Conservation (phyloP, 1,284 basidiomycete species). For the Cryptococcus depauperatus region DNA sequence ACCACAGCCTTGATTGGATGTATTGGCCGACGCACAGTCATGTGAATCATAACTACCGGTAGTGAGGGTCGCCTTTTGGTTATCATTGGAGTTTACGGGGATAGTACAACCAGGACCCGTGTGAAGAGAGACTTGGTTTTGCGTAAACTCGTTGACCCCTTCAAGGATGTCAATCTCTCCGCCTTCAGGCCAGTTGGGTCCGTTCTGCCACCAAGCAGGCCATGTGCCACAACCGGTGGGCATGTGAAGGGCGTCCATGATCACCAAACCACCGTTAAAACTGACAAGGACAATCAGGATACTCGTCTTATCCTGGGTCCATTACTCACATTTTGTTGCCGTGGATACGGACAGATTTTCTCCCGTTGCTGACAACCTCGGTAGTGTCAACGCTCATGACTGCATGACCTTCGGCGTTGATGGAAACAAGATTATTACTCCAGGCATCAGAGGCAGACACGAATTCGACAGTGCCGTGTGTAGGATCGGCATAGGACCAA, state of each 20-base stretch:
- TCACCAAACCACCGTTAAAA: conserved; percentile 59
- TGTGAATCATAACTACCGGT: conserved; percentile 38
- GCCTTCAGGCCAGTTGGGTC: conserved; percentile 49
- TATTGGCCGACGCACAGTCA: conserved; percentile 41
- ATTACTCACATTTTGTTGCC: conserved; percentile 46
- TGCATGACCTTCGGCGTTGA: conserved; percentile 63
- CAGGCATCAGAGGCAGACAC: conserved; percentile 24
- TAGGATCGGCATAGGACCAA: conserved; percentile 64
- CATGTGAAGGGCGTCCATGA: conserved; percentile 82
- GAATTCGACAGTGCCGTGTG: conserved; percentile 56
- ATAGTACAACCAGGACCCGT: conserved; percentile 48
- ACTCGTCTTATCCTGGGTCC: conserved; percentile 1
- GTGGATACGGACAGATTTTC: conserved; percentile 68
- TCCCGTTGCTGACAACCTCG: conserved; percentile 54
- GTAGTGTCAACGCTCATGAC: conserved; percentile 80
- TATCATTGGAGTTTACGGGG: conserved; percentile 46
- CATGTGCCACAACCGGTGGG: conserved; percentile 81
- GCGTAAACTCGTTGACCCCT: conserved; percentile 43
- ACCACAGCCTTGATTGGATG: conserved; percentile 46
- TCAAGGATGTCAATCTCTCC: conserved; percentile 54
- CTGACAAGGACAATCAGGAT: conserved; percentile 30
- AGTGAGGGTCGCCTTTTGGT: conserved; percentile 52
- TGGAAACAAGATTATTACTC: conserved; percentile 44
- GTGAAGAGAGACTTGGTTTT: conserved; percentile 47
- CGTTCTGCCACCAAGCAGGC: conserved; percentile 47